Evolutionary conservation across 2,329 filamentous ascomycete species (phyloP), one percentile per base, ranked within the genome.

Genomic region (Verticillium isaacii): DNA sequence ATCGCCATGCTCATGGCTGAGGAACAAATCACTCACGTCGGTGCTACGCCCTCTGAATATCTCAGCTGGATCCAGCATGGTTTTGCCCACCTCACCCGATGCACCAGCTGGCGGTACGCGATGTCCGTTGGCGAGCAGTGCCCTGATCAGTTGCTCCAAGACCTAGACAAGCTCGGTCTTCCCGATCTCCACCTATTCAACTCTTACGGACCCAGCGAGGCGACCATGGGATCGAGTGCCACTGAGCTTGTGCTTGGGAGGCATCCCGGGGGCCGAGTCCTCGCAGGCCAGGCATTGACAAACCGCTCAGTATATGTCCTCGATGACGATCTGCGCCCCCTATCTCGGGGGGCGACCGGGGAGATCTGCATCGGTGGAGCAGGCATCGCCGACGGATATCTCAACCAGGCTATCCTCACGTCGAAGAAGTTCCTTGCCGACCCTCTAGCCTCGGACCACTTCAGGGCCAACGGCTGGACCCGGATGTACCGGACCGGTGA

Each of bases 231-330:
- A 36, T 11, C 34, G 34, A 36, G 34, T 14, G 34, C 34, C 34
- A 36, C 34, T 11, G 12, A 36, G 34, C 34, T 36, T 36, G 34
- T 11, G 8, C 34, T 36, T 36, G 34, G 34, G 34, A 36, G 12
- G 5, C 34, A 36, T 5, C 4, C 34, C 12, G 7, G 34, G 5
- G 34, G 34, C 9, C 4, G 34, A 9, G 34, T 36, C 2, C 34
- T 36, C 34, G 34, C 34, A 36, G 69, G 69, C 6, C 60, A 61
- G 37, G 57, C 67, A 1, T 59, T 72, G 7, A 66, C 69, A 0
- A 76, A 75, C 63, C 70, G 74, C 1, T 70, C 75, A 1, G 65
- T 78, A 1, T 81, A 80, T 62, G 73, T 83, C 11, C 68, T 82
- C 2, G 74, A 80, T 59, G 62, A 68, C 9, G 61, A 70, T 1